Evolutionary conservation across 1,284 basidiomycete genomes (phyloP).

Genomic region (Ustilago curta): DNA sequence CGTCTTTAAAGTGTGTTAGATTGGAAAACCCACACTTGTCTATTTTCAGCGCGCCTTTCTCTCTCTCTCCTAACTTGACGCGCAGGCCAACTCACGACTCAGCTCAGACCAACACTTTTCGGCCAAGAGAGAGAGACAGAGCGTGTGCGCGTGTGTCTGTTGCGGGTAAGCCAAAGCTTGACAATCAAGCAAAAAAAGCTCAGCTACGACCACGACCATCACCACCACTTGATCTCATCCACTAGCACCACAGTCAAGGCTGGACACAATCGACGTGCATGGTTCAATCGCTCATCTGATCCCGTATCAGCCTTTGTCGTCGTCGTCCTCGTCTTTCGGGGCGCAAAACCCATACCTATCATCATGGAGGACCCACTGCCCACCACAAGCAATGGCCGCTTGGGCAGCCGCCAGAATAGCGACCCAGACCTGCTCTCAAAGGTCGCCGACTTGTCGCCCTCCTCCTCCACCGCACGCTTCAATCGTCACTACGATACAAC

Average conservation of each 20-base stretch:
- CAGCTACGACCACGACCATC: conserved; percentile 1
- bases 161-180: background rate
- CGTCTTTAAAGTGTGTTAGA: too few species aligned
- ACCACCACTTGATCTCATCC: background rate
- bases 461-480: conserved; percentile 31
- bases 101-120: conserved; percentile 16
- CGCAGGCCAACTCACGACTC: conserved; percentile 10
- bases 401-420: conserved; percentile 17
- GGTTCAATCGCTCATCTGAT: background rate
- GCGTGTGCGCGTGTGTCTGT: background rate
- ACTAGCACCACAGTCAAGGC: background rate
- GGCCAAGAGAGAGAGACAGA: background rate
- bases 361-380: conserved; percentile 29
- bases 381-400: conserved; percentile 23
- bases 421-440: conserved; percentile 20
- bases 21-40: too few species aligned
- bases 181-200: background rate
- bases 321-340: background rate
- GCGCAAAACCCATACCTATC: background rate
- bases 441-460: conserved; percentile 35
- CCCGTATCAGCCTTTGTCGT: background rate
- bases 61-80: background rate
- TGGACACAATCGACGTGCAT: background rate
- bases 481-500: conserved; percentile 32
- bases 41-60: too few species aligned